A percentile compares a stretch with the other conserved stretches of the same genome.
phyloP scores from a whole-genome alignment of 768 basidiomycete species.

The Fomitopsis serialis region DNA sequence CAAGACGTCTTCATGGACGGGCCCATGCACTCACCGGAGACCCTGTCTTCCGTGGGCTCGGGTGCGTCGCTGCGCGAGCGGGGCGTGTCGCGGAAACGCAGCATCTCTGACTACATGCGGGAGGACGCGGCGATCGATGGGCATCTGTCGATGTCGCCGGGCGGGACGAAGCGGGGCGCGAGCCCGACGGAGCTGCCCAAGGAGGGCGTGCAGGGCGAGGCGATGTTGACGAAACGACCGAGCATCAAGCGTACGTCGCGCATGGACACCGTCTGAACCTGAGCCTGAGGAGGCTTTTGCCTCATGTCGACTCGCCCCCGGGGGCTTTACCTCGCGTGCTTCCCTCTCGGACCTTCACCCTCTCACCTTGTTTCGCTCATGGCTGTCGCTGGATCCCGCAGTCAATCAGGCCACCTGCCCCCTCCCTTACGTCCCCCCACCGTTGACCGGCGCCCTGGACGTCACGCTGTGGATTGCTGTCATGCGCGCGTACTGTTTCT shows the following conservation, averaged over 20 bases:
- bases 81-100: slow-evolving; percentile 8
- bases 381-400: neutral
- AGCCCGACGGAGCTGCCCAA: slow-evolving; percentile 68
- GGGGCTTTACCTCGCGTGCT: neutral
- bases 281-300: neutral
- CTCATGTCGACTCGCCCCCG: neutral
- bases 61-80: slow-evolving; percentile 5
- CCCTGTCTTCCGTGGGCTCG: neutral
- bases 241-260: slow-evolving; percentile 50
- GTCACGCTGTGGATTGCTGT: too few species aligned
- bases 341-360: neutral
- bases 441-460: too few species aligned
- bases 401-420: neutral
- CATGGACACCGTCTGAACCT: slow-evolving; percentile 16
- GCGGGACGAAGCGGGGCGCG: slow-evolving; percentile 56
- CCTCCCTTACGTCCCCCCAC: neutral
- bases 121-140: slow-evolving; percentile 8
- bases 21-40: neutral
- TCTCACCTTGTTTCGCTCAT: neutral
- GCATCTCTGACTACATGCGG: slow-evolving; percentile 11
- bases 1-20: neutral
- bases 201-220: slow-evolving; percentile 53
- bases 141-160: slow-evolving; percentile 4
- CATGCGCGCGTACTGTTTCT: too few species aligned
- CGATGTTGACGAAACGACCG: slow-evolving; percentile 57